phyloP scores from a whole-genome alignment of 345 rosid species.

The Eucalyptus sp. region DNA sequence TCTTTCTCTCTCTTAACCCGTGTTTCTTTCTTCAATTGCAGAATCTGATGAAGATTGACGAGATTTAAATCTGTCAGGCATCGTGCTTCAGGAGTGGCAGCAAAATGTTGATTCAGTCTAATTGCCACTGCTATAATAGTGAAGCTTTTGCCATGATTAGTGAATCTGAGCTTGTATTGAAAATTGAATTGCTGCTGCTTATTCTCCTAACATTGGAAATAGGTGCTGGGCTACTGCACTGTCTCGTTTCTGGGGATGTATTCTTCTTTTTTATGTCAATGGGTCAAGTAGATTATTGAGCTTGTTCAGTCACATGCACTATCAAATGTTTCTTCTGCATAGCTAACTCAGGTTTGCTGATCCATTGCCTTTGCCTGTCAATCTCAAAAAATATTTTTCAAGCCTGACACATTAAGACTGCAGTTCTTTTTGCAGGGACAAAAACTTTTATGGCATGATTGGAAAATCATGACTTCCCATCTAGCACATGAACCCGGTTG shows the following conservation, averaged over 20 bases:
- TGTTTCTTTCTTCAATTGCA: conserved; percentile 6
- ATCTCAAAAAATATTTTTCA: not conserved
- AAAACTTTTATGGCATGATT: not conserved
- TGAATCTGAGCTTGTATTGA: not conserved
- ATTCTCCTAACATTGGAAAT: not conserved
- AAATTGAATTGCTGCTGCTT: not conserved
- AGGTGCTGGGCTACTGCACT: not conserved
- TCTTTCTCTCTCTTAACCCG: not conserved
- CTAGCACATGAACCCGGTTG: not conserved
- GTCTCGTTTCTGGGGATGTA: not conserved
- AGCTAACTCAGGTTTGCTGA: not conserved
- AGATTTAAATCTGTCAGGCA: not conserved
- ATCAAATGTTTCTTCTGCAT: not conserved
- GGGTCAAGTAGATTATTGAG: not conserved
- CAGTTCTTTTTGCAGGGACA: not conserved
- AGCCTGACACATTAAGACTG: not conserved
- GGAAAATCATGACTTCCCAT: not conserved
- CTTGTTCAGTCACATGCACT: not conserved
- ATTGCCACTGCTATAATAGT: not conserved
- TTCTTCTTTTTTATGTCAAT: not conserved
- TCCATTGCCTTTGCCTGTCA: not conserved
- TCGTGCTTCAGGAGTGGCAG: not conserved
- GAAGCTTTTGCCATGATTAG: not conserved
- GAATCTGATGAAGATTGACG: conserved; percentile 39
- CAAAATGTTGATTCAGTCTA: not conserved